Evolutionary conservation across 2,329 filamentous ascomycete genomes (phyloP).

Genomic region (Didymellaceae sp.): DNA sequence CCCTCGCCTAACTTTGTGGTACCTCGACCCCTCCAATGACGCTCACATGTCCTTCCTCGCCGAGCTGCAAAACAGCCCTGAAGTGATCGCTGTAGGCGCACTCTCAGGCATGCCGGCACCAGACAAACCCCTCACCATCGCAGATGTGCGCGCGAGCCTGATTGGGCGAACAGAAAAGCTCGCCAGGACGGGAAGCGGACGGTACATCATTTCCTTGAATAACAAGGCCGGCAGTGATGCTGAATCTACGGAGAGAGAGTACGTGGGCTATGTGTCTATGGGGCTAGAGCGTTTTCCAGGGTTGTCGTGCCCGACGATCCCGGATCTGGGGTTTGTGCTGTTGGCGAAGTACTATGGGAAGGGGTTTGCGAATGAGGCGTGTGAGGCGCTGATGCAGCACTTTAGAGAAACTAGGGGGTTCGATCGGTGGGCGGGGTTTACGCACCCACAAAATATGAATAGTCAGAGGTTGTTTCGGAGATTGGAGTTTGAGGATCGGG

Average conservation of each 20-base stretch:
- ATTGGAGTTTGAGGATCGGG: conserved; percentile 29
- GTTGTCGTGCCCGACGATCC: conserved; percentile 17
- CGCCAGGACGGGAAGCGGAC: conserved; percentile 37
- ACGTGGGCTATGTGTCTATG: conserved; percentile 32
- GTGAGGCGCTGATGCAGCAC: conserved; percentile 16
- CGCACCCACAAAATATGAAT: conserved; percentile 22
- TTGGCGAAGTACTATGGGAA: conserved; percentile 17
- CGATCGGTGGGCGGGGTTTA: conserved; percentile 24
- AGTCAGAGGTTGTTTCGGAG: conserved; percentile 27
- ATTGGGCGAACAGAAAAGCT: conserved; percentile 14
- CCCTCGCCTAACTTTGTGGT: conserved; percentile 47
- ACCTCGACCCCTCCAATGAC: conserved; percentile 24
- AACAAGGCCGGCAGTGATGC: not conserved
- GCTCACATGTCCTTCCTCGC: conserved; percentile 23
- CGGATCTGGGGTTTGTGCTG: conserved; percentile 33
- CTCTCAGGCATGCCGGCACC: not conserved
- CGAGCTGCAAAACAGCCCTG: conserved; percentile 17
- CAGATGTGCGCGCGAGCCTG: conserved; percentile 23
- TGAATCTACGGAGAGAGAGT: not conserved
- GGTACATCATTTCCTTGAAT: conserved; percentile 34
- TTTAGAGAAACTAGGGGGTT: conserved; percentile 15
- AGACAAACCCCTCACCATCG: not conserved
- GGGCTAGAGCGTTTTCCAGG: conserved; percentile 29
- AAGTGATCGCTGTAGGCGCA: not conserved
- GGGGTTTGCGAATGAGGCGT: conserved; percentile 33